Conservation (phyloP, 2,329 filamentous ascomycete species). For the Pestalotiopsis sp. region DNA sequence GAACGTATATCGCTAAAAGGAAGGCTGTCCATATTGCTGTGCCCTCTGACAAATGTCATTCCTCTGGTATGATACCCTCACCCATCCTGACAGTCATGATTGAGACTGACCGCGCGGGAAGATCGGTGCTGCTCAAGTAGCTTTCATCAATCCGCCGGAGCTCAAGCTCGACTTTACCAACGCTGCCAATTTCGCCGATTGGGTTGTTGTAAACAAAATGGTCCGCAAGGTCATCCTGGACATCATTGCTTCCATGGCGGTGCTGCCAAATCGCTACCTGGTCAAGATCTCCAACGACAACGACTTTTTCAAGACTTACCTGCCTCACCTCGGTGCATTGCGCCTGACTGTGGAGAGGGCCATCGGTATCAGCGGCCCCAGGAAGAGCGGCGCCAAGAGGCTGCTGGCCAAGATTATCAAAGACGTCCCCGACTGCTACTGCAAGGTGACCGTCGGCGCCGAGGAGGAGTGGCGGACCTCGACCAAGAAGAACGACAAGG, state of each 20-base stretch:
- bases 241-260: slow-evolving; percentile 46
- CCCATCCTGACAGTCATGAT: slow-evolving; percentile 13
- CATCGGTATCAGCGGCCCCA: slow-evolving; percentile 37
- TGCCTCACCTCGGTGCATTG: slow-evolving; percentile 43
- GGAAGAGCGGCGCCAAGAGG: slow-evolving; percentile 39
- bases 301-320: slow-evolving; percentile 51
- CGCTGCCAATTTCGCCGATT: slow-evolving; percentile 17
- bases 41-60: slow-evolving; percentile 46
- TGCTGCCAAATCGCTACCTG: slow-evolving; percentile 51
- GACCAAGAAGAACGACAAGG: slow-evolving; percentile 41
- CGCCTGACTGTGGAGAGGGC: slow-evolving; percentile 46
- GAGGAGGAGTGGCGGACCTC: slow-evolving; percentile 46
- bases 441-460: slow-evolving; percentile 44
- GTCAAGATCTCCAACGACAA: slow-evolving; percentile 47
- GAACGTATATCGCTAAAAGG: slow-evolving; percentile 46
- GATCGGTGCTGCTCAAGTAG: slow-evolving; percentile 50
- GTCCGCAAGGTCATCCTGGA: slow-evolving; percentile 46
- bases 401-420: slow-evolving; percentile 45
- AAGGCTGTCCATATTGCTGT: slow-evolving; percentile 44
- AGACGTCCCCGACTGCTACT: slow-evolving; percentile 50
- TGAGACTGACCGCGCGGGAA: slow-evolving; percentile 19
- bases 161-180: slow-evolving; percentile 50
- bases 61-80: slow-evolving; percentile 39
- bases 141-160: slow-evolving; percentile 50
- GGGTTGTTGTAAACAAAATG: slow-evolving; percentile 31